Conservation (phyloP, 1,284 basidiomycete genomes). For the Cutaneotrichosporon cutaneum region DNA sequence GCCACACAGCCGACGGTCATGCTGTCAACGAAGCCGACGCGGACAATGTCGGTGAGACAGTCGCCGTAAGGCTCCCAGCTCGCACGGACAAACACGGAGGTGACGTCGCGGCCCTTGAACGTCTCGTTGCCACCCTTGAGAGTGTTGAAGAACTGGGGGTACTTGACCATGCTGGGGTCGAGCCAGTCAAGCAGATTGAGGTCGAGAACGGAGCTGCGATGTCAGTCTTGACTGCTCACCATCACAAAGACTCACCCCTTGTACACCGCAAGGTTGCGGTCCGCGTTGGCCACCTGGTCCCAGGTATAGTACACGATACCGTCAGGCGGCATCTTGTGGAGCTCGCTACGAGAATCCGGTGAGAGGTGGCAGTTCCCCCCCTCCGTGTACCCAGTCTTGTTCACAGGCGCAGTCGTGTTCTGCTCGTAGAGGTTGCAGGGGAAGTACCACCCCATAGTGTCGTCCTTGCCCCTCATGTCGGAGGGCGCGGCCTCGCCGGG, state of each 20-base stretch:
- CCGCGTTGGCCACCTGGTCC: conserved; percentile 70
- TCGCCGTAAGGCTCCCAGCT: conserved; percentile 63
- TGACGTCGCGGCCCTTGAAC: conserved; percentile 80
- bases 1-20: conserved; percentile 94
- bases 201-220: conserved; percentile 75
- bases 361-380: conserved; percentile 71
- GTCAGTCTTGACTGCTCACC: conserved; percentile 1
- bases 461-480: conserved; percentile 55
- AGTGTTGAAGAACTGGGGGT: conserved; percentile 76
- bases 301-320: conserved; percentile 94
- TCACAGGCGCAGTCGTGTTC: conserved; percentile 63
- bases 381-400: conserved; percentile 66
- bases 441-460: conserved; percentile 75
- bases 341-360: conserved; percentile 58
- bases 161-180: conserved; percentile 70
- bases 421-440: conserved; percentile 88
- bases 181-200: conserved; percentile 81
- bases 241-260: conserved; percentile 68
- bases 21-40: conserved; percentile 91
- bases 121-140: conserved; percentile 69
- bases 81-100: conserved; percentile 72
- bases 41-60: conserved; percentile 82
- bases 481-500: conserved; percentile 61
- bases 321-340: conserved; percentile 55
- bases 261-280: conserved; percentile 83